Percentiles rank a stretch among this genome's conserved stretches.
Evolutionary conservation across 2,329 filamentous ascomycete species (phyloP).

Genomic region (Colletotrichum sp.): DNA sequence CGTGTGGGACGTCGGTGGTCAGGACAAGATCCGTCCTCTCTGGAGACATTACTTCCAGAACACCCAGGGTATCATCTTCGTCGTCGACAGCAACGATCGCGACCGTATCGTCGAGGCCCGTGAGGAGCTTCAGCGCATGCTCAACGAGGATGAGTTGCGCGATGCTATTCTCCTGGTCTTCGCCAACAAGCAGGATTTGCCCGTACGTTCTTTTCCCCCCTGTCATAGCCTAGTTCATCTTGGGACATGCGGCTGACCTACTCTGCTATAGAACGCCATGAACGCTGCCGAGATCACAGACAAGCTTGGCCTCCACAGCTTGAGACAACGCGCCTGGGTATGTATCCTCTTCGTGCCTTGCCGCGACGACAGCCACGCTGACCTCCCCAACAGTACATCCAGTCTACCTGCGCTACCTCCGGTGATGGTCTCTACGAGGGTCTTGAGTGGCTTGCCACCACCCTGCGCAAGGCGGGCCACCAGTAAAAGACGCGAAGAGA

Average conservation of each 20-base stretch:
- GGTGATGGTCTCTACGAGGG: conserved; percentile 99
- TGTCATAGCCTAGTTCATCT: not conserved
- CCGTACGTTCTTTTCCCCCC: conserved; percentile 65
- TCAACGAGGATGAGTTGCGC: conserved; percentile 98
- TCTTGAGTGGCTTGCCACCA: conserved; percentile 90
- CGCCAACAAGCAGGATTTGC: conserved; percentile 99
- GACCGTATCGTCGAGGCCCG: conserved; percentile 97
- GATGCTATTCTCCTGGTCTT: conserved; percentile 97
- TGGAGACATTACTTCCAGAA: conserved; percentile 99
- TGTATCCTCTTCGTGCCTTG: conserved; percentile 41
- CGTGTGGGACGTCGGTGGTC: conserved; percentile 99
- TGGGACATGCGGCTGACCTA: conserved; percentile 4
- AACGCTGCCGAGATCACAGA: conserved; percentile 99
- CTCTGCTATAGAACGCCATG: conserved; percentile 83
- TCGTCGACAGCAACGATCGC: conserved; percentile 98
- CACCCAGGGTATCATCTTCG: conserved; percentile 99
- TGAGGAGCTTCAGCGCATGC: conserved; percentile 96
- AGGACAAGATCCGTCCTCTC: conserved; percentile 99
- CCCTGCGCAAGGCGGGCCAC: conserved; percentile 77
- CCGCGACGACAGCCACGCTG: conserved; percentile 4
- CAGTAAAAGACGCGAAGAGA: conserved; percentile 54
- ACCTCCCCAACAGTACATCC: conserved; percentile 78
- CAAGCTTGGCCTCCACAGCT: conserved; percentile 98
- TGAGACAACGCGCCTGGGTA: conserved; percentile 99
- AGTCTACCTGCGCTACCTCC: conserved; percentile 98